Evolutionary conservation across 2,329 filamentous ascomycete genomes (phyloP), one percentile per base, ranked within the genome.

Genomic region (Cadophora sp.): DNA sequence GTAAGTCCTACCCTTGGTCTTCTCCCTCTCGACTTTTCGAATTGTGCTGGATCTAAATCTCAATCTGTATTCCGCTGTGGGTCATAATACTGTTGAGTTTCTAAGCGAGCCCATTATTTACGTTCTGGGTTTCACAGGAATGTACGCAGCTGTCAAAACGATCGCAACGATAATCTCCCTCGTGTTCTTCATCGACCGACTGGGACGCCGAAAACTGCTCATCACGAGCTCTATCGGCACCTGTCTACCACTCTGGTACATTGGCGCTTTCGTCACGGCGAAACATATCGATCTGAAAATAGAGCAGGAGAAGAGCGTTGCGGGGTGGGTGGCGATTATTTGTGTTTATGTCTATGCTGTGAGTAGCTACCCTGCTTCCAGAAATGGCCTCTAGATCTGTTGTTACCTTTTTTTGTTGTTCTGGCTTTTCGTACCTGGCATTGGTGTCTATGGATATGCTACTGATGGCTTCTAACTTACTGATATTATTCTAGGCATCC

Each of bases 171-270:
- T 73, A 34, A 5, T 71, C 40, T 88, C 86, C 72, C 86, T 86
- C 1, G 79, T 88, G 67, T 86, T 89, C 80, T 79, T 89, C 27
- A 85, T 89, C 69, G 87, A 89, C 68, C 83, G 84, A 51, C 82
- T 88, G 68, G 87, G 87, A 16, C 84, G 87, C 55, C 86, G 87
- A 69, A 80, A 80, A 14, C 76, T 81, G 0, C 77, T 83, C 1
- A 60, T 74, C 22, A 69, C 62, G 5, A 66, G 63, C 24, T 71
- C 72, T 1, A 56, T 73, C 4, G 71, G 71, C 0, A 68, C 67
- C 16, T 60, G 64, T 19, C 34, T 72, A 7, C 63, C 70, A 4
- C 59, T 76, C 1, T 74, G 71, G 68, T 76, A 76, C 46, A 73
- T 76, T n/a, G 74, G 74, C 2, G 70, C 64, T 3, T 76, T 73